A percentile compares a stretch with the other conserved stretches of the same genome.
Evolutionary conservation across 148 eudicot species (phyloP).

Genomic region (Simmondsia chinensis): DNA sequence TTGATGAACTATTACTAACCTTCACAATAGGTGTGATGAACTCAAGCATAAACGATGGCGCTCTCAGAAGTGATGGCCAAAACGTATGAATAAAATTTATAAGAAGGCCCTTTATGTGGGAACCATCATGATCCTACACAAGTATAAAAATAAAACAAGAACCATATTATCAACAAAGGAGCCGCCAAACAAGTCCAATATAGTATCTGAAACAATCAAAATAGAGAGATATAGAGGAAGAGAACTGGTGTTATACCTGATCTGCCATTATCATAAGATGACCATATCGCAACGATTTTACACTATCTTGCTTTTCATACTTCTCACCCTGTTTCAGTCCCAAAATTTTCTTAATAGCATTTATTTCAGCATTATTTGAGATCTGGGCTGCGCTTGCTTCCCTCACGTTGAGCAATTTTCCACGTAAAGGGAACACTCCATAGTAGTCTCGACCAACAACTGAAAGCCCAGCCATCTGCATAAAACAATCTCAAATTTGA

Average conservation of each 20-base stretch:
- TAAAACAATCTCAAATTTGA: background rate
- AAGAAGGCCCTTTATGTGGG: conserved; percentile 89
- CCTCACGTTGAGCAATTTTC: conserved; percentile 93
- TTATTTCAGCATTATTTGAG: conserved; percentile 70
- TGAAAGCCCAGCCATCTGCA: conserved; percentile 70
- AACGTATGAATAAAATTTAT: conserved; percentile 87
- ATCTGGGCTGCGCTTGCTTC: conserved; percentile 88
- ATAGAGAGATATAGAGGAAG: background rate
- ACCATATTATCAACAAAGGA: background rate
- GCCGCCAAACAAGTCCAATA: background rate
- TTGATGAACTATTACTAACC: conserved; percentile 24
- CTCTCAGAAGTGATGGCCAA: conserved; percentile 85
- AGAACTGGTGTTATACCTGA: conserved; percentile 43
- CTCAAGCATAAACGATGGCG: conserved; percentile 73
- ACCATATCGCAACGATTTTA: conserved; percentile 72
- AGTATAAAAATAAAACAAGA: background rate
- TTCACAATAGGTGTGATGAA: conserved; percentile 90
- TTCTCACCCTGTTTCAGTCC: conserved; percentile 78
- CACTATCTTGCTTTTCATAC: conserved; percentile 41
- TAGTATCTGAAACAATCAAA: background rate
- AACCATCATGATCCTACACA: conserved; percentile 93
- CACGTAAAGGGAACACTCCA: conserved; percentile 92
- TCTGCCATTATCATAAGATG: conserved; percentile 98
- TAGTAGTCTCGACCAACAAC: conserved; percentile 56
- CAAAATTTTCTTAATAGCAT: conserved; percentile 63